Evolutionary conservation across 805 yeast genomes (phyloP).

Genomic region (Saturnispora ahearnii): DNA sequence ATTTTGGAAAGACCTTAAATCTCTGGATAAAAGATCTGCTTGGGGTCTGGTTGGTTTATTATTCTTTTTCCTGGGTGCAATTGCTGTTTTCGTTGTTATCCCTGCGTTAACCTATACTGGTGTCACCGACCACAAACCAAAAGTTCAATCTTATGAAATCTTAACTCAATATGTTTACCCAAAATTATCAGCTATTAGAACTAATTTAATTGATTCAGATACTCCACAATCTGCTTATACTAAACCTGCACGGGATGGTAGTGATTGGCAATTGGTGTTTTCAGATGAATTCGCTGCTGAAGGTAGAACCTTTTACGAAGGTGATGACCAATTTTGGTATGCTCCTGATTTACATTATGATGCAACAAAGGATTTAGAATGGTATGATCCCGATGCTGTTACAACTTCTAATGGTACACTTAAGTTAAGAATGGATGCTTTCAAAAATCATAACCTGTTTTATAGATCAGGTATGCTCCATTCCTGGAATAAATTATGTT

Average conservation of each 20-base stretch:
- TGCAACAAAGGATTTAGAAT: constrained; percentile 84
- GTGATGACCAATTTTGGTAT: constrained; percentile 88
- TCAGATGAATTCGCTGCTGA: constrained; percentile 87
- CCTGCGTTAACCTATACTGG: constrained; percentile 86
- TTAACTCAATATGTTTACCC: constrained; percentile 53
- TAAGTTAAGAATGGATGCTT: constrained; percentile 69
- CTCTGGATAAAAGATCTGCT: constrained; percentile 53
- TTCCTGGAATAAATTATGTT: constrained; percentile 87
- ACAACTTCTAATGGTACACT: constrained; percentile 69
- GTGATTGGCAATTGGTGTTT: constrained; percentile 67
- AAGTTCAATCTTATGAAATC: constrained; percentile 1
- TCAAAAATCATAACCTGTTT: constrained; percentile 62
- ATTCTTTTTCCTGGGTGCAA: constrained; percentile 47
- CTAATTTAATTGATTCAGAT: constrained; percentile 59
- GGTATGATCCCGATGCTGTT: constrained; percentile 91
- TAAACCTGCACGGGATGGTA: constrained; percentile 50
- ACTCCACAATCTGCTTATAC: constrained; percentile 45
- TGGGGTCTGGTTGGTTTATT: constrained; percentile 57
- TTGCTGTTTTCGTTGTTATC: constrained; percentile 63
- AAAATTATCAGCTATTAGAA: constrained; percentile 47
- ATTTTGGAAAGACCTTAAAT: constrained; percentile 52
- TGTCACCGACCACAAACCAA: constrained; percentile 29
- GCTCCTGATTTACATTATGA: constrained; percentile 78
- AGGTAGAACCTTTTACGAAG: constrained; percentile 83
- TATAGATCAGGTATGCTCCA: constrained; percentile 91